phyloP scores from a whole-genome alignment of 768 basidiomycete species.

The Wakefieldia striispora region DNA sequence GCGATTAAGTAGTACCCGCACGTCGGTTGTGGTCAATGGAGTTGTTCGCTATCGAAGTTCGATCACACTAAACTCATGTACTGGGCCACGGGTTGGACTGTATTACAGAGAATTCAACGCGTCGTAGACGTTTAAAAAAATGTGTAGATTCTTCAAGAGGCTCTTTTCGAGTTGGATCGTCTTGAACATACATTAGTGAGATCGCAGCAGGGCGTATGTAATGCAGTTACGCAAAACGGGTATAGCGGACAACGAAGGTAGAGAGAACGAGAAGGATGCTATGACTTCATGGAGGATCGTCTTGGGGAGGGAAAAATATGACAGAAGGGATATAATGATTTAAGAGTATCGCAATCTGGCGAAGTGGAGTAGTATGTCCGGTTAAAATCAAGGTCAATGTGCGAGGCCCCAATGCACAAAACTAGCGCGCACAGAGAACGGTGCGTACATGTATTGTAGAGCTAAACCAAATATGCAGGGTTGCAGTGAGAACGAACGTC shows the following conservation, averaged over 20 bases:
- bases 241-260: constrained; percentile 24
- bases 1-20: no score
- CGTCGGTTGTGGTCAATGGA: no score
- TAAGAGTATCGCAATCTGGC: constrained; percentile 5
- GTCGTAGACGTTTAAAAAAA: background rate
- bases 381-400: constrained; percentile 4
- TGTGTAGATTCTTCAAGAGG: constrained; percentile 15
- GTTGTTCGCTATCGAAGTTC: no score
- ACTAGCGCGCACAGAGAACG: constrained; percentile 17
- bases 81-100: no score
- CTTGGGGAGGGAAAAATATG: constrained; percentile 15
- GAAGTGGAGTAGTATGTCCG: constrained; percentile 12
- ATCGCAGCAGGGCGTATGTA: constrained; percentile 28
- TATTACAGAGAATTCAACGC: no score
- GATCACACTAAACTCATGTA: no score
- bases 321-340: constrained; percentile 13
- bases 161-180: constrained; percentile 5
- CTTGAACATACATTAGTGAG: constrained; percentile 31
- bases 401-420: constrained; percentile 10
- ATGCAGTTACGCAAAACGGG: constrained; percentile 29
- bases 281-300: constrained; percentile 15
- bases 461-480: constrained; percentile 17
- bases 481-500: constrained; percentile 15
- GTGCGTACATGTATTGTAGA: constrained; percentile 21
- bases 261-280: constrained; percentile 11